Evolutionary conservation across 2,329 filamentous ascomycete species (phyloP).

Genomic region (Ambrosiella beaveri): DNA sequence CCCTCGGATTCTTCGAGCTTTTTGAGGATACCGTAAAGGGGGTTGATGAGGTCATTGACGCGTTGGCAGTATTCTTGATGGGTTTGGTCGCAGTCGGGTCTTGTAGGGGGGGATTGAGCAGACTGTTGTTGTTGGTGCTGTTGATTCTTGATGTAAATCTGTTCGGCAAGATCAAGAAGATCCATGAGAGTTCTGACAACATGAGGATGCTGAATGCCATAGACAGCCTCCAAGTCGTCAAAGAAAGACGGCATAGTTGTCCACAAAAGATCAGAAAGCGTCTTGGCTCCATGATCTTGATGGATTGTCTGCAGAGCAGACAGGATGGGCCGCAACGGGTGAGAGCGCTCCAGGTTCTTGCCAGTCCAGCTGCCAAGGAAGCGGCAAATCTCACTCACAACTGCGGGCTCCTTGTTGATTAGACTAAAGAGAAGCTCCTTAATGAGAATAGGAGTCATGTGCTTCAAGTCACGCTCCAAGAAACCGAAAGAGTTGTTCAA

Average conservation of each 20-base stretch:
- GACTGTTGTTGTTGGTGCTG: background rate
- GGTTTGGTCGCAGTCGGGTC: conserved; percentile 7
- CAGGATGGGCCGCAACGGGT: conserved; percentile 27
- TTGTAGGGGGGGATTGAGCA: background rate
- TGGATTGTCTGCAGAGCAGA: conserved; percentile 27
- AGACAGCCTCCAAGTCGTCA: conserved; percentile 28
- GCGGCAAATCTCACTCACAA: conserved; percentile 30
- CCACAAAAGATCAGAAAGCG: conserved; percentile 28
- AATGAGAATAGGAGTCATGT: conserved; percentile 26
- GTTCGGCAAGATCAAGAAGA: conserved; percentile 8
- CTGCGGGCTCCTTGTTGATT: conserved; percentile 26
- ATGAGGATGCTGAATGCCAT: conserved; percentile 26
- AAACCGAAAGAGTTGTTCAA: conserved; percentile 28
- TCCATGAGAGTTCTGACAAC: conserved; percentile 21
- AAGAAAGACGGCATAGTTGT: conserved; percentile 25
- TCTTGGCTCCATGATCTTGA: conserved; percentile 26
- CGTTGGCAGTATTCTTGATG: conserved; percentile 25
- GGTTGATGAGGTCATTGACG: conserved; percentile 23
- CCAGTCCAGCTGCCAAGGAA: conserved; percentile 27
- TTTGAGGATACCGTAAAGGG: conserved; percentile 22
- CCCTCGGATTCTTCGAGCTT: conserved; percentile 23
- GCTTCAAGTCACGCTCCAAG: conserved; percentile 26
- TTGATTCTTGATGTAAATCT: background rate
- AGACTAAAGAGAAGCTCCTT: conserved; percentile 27
- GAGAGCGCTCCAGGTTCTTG: conserved; percentile 26